Base-by-base conservation (phyloP, 129 eudicot species). In the Escallonia herrerae region DNA sequence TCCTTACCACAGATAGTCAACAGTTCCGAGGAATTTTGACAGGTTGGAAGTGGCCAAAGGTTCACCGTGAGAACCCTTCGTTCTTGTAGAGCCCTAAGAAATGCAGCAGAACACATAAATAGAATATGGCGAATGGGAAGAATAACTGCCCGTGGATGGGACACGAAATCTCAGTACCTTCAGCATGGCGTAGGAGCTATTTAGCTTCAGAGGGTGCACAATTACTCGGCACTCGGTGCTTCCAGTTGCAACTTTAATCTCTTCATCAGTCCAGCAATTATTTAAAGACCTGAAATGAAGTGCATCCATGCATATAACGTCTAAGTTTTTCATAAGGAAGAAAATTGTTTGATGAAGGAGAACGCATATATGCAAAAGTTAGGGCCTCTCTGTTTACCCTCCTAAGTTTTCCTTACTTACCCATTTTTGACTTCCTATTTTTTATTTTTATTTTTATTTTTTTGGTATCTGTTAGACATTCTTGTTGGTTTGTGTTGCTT, bases 1-100 rank as follows among this genome's bases (percentile, higher is more conserved):
- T 68, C 33, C 45, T 56, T 69, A 79, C 83, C 83, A 79, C 66
- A 79, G 40, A 66, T 79, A 79, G 60, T 79, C 83, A 7, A 79
- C 83, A 0, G 83, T 79, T 61, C 83, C 83, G 15, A 74, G 73
- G 59, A 79, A 79, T 60, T 79, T 79, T 38, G 69, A 69, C 72
- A 74, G 83, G 73, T 69, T 74, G 3, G 83, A 79, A 5, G 83
- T 79, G 13, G 76, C 79, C 48, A 79, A 64, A 15, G 83, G 83
- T 65, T 79, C 83, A 15, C 79, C 83, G 4, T 42, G 9, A 11
- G 62, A 56, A 43, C 65, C 75, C 56, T 79, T 69, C 50, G 79
- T 73, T 74, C 14, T 53, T 15, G 44, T 10, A 45, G 71, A 44
- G 2, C 76, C 83, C 83, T 79, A 59, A 22, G n/a, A n/a, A 68